Conservation (phyloP, 2,329 filamentous ascomycete genomes). For the Diaporthe caulivora region DNA sequence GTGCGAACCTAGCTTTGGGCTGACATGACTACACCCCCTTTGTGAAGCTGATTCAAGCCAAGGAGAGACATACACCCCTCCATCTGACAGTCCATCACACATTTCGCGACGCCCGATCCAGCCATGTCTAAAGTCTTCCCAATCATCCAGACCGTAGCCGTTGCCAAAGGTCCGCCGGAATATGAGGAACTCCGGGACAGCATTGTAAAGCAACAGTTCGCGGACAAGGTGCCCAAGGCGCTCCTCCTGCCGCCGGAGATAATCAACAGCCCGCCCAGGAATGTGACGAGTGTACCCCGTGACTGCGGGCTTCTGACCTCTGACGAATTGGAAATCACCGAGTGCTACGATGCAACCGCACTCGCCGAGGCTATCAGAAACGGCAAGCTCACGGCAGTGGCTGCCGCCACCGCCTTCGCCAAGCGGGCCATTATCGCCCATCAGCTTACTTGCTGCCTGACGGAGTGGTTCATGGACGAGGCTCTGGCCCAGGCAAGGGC, state of each 20-base stretch:
- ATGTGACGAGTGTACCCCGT: conserved; percentile 52
- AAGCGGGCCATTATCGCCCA: conserved; percentile 61
- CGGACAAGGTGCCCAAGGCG: conserved; percentile 47
- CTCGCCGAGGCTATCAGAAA: conserved; percentile 55
- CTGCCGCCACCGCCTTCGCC: conserved; percentile 57
- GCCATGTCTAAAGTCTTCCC: conserved; percentile 33
- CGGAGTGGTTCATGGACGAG: conserved; percentile 44
- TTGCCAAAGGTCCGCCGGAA: conserved; percentile 43
- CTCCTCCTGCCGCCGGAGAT: conserved; percentile 47
- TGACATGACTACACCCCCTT: not conserved
- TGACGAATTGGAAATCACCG: conserved; percentile 62
- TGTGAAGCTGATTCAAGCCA: not conserved
- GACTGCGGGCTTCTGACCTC: conserved; percentile 58
- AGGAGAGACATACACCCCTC: not conserved
- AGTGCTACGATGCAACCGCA: conserved; percentile 56
- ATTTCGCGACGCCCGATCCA: not conserved
- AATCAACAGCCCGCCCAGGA: conserved; percentile 45
- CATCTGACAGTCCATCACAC: not conserved
- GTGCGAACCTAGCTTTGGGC: not conserved
- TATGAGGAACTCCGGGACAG: conserved; percentile 40
- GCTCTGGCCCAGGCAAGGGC: conserved; percentile 46
- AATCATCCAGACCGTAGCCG: conserved; percentile 42
- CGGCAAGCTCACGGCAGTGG: conserved; percentile 52
- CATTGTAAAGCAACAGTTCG: conserved; percentile 48
- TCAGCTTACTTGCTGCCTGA: conserved; percentile 50